Evolutionary conservation across 176 grass and related monocot genomes (phyloP).

Genomic region (Metroxylon sagu): DNA sequence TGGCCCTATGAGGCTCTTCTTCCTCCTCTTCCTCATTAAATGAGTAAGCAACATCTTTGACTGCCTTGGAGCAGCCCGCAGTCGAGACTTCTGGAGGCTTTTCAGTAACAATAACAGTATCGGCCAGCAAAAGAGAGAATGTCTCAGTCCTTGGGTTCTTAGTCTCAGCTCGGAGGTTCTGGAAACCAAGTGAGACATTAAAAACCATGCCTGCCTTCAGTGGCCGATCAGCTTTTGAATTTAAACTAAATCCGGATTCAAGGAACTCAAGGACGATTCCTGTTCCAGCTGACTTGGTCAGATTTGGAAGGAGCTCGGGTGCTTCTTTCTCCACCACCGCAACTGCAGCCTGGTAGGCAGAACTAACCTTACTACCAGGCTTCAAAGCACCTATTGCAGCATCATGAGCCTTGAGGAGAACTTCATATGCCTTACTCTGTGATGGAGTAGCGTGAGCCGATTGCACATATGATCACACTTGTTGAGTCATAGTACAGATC

Average conservation of each 20-base stretch:
- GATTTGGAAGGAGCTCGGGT: conserved; percentile 55
- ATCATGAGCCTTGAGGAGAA: conserved; percentile 85
- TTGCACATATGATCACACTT: conserved; percentile 84
- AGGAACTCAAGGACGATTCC: conserved; percentile 88
- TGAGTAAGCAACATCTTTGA: conserved; percentile 57
- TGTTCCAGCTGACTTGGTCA: conserved; percentile 80
- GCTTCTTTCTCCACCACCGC: conserved; percentile 59
- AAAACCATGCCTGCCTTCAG: conserved; percentile 78
- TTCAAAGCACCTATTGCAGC: conserved; percentile 53
- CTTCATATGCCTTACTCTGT: conserved; percentile 71
- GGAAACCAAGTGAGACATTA: conserved; percentile 84
- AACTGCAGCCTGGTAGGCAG: conserved; percentile 53
- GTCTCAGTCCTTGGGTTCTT: conserved; percentile 71
- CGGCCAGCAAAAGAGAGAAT: conserved; percentile 69
- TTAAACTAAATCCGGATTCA: conserved; percentile 75
- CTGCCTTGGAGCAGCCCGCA: conserved; percentile 52
- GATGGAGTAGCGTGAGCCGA: conserved; percentile 56
- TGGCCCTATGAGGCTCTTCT: conserved; percentile 14
- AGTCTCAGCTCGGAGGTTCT: conserved; percentile 66
- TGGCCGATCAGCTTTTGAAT: conserved; percentile 48
- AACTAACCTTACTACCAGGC: conserved; percentile 52
- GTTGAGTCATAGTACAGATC: conserved; percentile 77
- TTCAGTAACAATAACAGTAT: conserved; percentile 67
- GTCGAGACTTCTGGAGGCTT: conserved; percentile 55
- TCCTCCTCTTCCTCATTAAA: conserved; percentile 68